Percentiles rank a stretch among this genome's conserved stretches.
phyloP scores from a whole-genome alignment of 768 basidiomycete species.

The Russula sp. region DNA sequence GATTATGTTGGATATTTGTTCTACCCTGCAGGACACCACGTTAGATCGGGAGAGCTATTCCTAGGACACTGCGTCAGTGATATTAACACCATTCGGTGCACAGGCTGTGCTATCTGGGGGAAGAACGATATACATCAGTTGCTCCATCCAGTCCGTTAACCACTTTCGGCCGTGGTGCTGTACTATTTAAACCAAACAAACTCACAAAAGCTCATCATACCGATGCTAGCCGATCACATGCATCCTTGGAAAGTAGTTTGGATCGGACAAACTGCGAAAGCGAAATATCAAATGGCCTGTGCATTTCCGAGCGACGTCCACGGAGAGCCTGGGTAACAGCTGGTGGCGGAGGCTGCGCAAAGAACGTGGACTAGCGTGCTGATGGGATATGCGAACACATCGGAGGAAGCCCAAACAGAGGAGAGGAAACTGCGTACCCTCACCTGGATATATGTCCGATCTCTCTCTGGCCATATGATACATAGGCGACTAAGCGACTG shows the following conservation, averaged over 20 bases:
- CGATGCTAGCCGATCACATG: background rate
- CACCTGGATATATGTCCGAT: background rate
- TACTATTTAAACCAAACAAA: background rate
- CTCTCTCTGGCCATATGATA: too few relatives aligned
- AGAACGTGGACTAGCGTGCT: background rate
- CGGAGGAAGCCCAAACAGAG: background rate
- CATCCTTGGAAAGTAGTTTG: background rate
- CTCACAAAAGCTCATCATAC: background rate
- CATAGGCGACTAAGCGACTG: background rate
- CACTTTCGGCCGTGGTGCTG: background rate
- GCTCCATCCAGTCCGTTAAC: background rate
- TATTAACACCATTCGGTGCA: background rate
- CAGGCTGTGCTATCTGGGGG: background rate
- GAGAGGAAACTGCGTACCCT: background rate
- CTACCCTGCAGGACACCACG: background rate
- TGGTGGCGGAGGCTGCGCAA: constrained; percentile 8
- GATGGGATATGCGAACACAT: background rate
- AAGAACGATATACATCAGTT: background rate
- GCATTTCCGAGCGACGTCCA: too few relatives aligned
- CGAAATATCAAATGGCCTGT: background rate
- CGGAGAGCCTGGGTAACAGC: background rate
- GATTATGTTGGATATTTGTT: background rate
- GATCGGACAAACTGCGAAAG: background rate
- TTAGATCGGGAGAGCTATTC: background rate
- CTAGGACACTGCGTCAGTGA: constrained; percentile 2